phyloP scores from a whole-genome alignment of 228 moss, liverwort and hornwort genomes.

The Sphagnum fallax region DNA sequence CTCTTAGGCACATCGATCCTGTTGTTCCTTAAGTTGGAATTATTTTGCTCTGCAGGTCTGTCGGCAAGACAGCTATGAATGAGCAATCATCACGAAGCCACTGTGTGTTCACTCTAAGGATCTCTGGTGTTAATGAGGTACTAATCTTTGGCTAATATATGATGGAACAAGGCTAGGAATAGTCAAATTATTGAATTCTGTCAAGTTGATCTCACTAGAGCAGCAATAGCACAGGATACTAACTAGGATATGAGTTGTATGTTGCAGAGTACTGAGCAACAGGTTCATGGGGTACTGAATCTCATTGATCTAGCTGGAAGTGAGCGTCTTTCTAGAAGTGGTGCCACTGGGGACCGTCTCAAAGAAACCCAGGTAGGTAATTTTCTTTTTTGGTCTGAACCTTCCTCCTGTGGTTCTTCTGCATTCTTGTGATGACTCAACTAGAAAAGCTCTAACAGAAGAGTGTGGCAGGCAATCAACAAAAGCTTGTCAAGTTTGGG shows the following conservation, averaged over 20 bases:
- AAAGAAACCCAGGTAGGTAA: slow-evolving; percentile 91
- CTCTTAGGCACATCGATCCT: too few relatives aligned
- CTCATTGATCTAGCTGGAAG: slow-evolving; percentile 98
- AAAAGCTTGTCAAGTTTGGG: slow-evolving; percentile 96
- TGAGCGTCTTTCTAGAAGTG: slow-evolving; percentile 93
- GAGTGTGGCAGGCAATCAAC: slow-evolving; percentile 70
- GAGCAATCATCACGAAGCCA: slow-evolving; percentile 99
- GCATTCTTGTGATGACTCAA: background rate
- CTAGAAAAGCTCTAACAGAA: background rate
- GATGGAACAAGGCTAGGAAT: too few relatives aligned
- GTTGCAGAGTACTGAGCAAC: slow-evolving; percentile 83
- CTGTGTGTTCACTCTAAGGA: slow-evolving; percentile 91
- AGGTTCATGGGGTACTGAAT: slow-evolving; percentile 88
- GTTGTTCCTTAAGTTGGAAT: too few relatives aligned
- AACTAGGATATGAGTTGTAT: too few relatives aligned
- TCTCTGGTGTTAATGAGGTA: slow-evolving; percentile 93
- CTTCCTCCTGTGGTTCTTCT: background rate
- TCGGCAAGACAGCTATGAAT: slow-evolving; percentile 94
- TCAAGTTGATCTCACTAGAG: background rate
- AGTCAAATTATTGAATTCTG: background rate
- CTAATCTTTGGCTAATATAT: background rate
- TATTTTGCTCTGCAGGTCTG: slow-evolving; percentile 41
- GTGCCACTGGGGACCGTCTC: slow-evolving; percentile 85
- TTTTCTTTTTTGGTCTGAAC: background rate
- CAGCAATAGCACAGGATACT: too few relatives aligned